Evolutionary conservation across 164 flowering plant species (phyloP), one percentile per base, ranked within the genome.

Genomic region (Stephania cephalantha): DNA sequence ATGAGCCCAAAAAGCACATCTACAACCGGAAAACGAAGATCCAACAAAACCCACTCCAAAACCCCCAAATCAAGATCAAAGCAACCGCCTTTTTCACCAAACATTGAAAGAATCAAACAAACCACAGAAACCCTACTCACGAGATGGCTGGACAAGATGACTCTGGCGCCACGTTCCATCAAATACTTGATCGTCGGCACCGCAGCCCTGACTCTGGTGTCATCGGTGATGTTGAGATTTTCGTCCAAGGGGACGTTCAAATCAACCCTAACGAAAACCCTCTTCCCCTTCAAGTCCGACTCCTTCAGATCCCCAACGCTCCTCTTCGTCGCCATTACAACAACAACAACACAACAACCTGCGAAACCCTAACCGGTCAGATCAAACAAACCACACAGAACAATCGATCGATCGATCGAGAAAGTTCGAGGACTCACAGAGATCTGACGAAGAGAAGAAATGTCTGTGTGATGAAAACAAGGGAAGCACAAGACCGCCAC

Each of bases 221-320:
- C 94, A 80, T 90, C 94, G 17, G 94, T 90, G 81, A 90, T 89
- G 18, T 89, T 86, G 74, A 70, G 79, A 78, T 78, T 79, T 8
- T 90, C 92, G 77, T 90, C 92, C 83, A 90, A 73, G 30, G 94
- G 94, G 17, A 90, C 92, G 69, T 89, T 90, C 72, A 90, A 81
- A 88, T 90, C 94, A 35, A 86, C 94, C 80, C 94, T 82, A 25
- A 90, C 89, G 12, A 90, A 88, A 30, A 90, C 94, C 65, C 73
- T 85, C 88, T 89, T 90, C 29, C 91, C 94, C 80, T 90, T 86
- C 86, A 90, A 77, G 77, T 88, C 93, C 1, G 86, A 84, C 58
- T 83, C 90, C 77, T 81, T 86, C 53, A 89, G 77, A 76, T 71
- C 83, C 0, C 90, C 85, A 10, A 89, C 91, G 71, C 93, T 89